Percentiles rank a stretch among this genome's conserved stretches.
Evolutionary conservation across 441 rosid genomes (phyloP).

Genomic region (Macaranga tanarius): DNA sequence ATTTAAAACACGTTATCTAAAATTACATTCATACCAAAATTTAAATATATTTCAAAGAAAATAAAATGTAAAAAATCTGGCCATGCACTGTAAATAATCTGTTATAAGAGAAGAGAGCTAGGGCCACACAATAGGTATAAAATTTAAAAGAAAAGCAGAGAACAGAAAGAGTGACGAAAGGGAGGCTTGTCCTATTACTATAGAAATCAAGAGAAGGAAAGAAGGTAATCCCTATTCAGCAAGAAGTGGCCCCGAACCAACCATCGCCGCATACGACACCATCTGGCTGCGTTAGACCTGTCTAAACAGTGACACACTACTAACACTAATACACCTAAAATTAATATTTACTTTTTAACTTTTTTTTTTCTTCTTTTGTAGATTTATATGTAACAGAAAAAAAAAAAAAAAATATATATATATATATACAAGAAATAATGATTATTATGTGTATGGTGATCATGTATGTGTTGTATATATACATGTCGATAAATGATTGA

Average conservation of each 20-base stretch:
- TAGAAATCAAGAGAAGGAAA: conserved; percentile 12
- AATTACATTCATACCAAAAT: background rate
- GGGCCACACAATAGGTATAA: background rate
- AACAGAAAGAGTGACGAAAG: conserved; percentile 18
- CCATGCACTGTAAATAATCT: background rate
- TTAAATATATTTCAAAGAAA: background rate
- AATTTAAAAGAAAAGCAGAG: background rate
- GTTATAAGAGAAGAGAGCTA: background rate
- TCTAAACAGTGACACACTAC: conserved; percentile 5
- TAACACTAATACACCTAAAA: background rate
- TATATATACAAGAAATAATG: background rate
- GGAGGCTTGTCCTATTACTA: conserved; percentile 23
- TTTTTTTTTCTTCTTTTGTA: background rate
- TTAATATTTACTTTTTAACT: background rate
- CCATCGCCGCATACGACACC: conserved; percentile 32
- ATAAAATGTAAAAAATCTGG: background rate
- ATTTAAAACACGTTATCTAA: too few relatives aligned
- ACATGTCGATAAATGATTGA: conserved; percentile 35
- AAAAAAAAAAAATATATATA: too few relatives aligned
- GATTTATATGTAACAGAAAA: conserved; percentile 12
- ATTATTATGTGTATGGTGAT: conserved; percentile 14
- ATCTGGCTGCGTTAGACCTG: conserved; percentile 20
- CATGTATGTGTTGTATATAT: conserved; percentile 24
- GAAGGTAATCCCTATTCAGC: conserved; percentile 6
- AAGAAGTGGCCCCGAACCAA: conserved; percentile 24